Evolutionary conservation across 768 basidiomycete species (phyloP), one percentile per base, ranked within the genome.

Genomic region (Phanerochaete carnosa): DNA sequence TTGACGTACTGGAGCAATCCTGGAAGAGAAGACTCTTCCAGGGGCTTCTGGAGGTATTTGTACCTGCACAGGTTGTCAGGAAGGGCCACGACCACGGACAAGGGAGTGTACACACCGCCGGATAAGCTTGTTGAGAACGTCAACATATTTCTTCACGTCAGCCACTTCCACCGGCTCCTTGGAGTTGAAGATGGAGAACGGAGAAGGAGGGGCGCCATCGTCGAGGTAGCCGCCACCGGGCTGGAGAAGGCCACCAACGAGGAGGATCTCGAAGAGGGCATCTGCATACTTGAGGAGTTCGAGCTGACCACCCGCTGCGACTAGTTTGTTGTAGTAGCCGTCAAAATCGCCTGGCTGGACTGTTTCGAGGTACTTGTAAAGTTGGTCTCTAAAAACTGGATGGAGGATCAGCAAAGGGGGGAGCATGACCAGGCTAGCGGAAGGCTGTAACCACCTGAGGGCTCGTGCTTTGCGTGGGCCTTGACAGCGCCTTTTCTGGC

Each of bases 231-330:
- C 85, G 62, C 96, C 96, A 55, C 96, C 96, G 22, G 96, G 97
- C 76, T 98, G 95, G 68, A 99, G 86, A 64, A 99, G 89, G 45
- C 94, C 94, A 52, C 96, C 96, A 70, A 95, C 90, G 69, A 99
- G 85, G 72, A 98, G 83, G 79, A 97, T 85, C 77, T 99, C 95
- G 76, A 97, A 98, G 68, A 98, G 88, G 58, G 89, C 83, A 68
- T 97, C 95, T 76, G 94, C 92, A 88, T 98, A 98, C 79, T 97
- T 97, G 75, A 95, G 87, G 70, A 87, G 89, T 77, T 99, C 97
- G 74, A 99, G 90, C 52, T 92, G 88, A 26, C 89, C 86, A 45
- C 95, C 96, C 59, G 95, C 95, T 74, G 91, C 89, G 67, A 94
- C 83, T 69, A 99, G 86, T 76, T 94, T 94, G 69, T 86, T 82